These are phyloP conservation scores for Rhizodiscina lignyota DNA, from an alignment of 495 filamentous ascomycete genomes.

Conservation along the genomic window DNA sequence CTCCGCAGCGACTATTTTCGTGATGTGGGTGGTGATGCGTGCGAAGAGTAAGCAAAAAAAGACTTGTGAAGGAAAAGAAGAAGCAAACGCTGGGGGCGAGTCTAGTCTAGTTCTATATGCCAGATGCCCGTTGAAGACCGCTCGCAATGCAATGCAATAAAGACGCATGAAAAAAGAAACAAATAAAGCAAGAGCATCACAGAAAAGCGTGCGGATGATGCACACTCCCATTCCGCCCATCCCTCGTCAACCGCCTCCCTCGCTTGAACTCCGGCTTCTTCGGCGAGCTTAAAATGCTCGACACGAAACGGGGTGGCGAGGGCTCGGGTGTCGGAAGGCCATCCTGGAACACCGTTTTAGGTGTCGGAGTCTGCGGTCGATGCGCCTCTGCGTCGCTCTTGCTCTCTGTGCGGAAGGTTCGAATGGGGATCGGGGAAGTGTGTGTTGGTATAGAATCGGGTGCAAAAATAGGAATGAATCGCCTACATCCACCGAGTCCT, in stretches of 20 bases:
- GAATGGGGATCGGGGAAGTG: background rate
- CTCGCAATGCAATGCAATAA: background rate
- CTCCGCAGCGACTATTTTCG: background rate
- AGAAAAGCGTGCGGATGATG: background rate
- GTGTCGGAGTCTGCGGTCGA: background rate
- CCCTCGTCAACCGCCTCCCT: background rate
- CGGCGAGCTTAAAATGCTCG: background rate
- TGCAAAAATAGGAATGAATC: slow-evolving; percentile 3
- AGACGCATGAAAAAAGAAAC: background rate
- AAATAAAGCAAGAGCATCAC: background rate
- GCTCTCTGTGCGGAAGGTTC: background rate
- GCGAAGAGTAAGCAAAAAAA: slow-evolving; percentile 2
- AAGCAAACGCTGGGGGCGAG: background rate
- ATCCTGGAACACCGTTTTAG: background rate
- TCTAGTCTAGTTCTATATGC: too few relatives aligned
- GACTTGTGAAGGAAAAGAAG: slow-evolving; percentile 6
- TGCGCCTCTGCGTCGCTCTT: background rate
- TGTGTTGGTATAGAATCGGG: background rate
- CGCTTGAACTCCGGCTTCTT: background rate
- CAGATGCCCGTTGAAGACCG: too few relatives aligned
- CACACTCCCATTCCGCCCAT: background rate
- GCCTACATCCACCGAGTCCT: slow-evolving; percentile 84
- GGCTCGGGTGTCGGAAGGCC: background rate
- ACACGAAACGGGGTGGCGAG: background rate
- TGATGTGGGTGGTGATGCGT: slow-evolving; percentile 3